Evolutionary conservation across 2,329 filamentous ascomycete genomes (phyloP), one percentile per base, ranked within the genome.

Genomic region (Fusarium longipes): DNA sequence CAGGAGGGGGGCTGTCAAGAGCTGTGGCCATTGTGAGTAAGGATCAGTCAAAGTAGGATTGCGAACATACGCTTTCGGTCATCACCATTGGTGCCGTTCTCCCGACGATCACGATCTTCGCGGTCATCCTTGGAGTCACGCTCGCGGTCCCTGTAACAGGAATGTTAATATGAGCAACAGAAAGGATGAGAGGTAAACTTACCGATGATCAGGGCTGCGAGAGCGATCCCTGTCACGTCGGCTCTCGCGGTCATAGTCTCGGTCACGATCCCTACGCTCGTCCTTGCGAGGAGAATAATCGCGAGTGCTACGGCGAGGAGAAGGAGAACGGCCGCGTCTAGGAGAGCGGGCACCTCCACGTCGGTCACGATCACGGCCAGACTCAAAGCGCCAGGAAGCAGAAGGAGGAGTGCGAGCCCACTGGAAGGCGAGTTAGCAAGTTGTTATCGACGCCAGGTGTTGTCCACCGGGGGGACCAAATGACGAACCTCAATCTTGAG

Each of bases 391-490:
- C 96, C 96, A 99, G 29, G 94, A 98, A 52, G 96, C 96, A 71
- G 96, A 98, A 48, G 96, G 96, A 75, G 96, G 96, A 75, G 96
- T 99, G 74, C 96, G 93, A 75, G 96, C 96, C 96, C 96, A 99
- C 96, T 99, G 68, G 8, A 10, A 30, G 12, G 17, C 6, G 15
- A 17, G 24, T 72, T 22, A 54, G 54, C 39, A 36, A 24, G 29
- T 8, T 5, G 36, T 33, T 25, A 30, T 18, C 9, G 10, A n/a
- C 42, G 8, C 15, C 17, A 22, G n/a, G 22, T 29, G 15, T 18
- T 30, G 35, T 20, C 18, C 9, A 24, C 6, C 3, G 36, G 24
- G 11, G 30, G 18, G n/a, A 15, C 17, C 12, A n/a, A 25, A 17
- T 12, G 18, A 72, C 87, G 72, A 82, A 97, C 96, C 88, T 99